These are phyloP conservation scores for Byssothecium circinans DNA, from an alignment of 2,329 filamentous ascomycete species.

Conservation along the genomic window DNA sequence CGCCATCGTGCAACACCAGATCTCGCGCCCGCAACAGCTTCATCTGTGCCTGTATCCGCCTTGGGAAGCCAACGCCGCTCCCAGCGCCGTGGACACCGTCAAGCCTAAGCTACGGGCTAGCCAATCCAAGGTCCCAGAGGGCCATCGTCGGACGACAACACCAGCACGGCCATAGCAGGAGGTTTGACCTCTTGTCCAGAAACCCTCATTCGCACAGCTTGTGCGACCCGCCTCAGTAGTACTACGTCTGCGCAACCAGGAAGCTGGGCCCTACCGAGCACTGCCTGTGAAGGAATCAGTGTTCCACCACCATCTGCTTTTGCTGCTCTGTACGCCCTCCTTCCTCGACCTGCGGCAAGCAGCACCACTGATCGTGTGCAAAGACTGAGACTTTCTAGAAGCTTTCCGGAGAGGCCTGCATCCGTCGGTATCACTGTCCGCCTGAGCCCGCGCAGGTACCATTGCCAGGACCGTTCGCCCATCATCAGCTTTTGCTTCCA, in stretches of 20 bases:
- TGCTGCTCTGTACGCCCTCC: slow-evolving; percentile 45
- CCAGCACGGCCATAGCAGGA: slow-evolving; percentile 34
- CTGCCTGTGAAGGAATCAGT: slow-evolving; percentile 38
- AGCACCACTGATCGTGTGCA: slow-evolving; percentile 43
- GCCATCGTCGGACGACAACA: slow-evolving; percentile 27
- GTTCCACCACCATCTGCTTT: slow-evolving; percentile 44
- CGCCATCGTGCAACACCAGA: slow-evolving; percentile 39
- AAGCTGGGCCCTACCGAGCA: slow-evolving; percentile 46
- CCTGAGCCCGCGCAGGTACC: slow-evolving; percentile 43
- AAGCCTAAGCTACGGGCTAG: slow-evolving; percentile 18
- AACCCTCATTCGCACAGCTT: slow-evolving; percentile 39
- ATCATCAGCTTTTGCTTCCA: slow-evolving; percentile 28
- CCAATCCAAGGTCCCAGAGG: slow-evolving; percentile 27
- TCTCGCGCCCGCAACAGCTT: slow-evolving; percentile 27
- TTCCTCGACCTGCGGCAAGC: slow-evolving; percentile 38
- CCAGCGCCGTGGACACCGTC: slow-evolving; percentile 28
- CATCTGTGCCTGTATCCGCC: slow-evolving; percentile 24
- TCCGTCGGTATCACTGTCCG: slow-evolving; percentile 45
- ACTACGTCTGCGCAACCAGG: slow-evolving; percentile 53
- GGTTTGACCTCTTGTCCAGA: slow-evolving; percentile 37
- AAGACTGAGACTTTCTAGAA: slow-evolving; percentile 48
- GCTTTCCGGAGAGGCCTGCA: slow-evolving; percentile 49
- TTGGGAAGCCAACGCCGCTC: slow-evolving; percentile 30
- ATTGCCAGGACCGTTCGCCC: slow-evolving; percentile 30
- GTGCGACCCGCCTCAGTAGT: slow-evolving; percentile 45